Evolutionary conservation across 2,329 filamentous ascomycete genomes (phyloP).

Genomic region (Xylogone sp.): DNA sequence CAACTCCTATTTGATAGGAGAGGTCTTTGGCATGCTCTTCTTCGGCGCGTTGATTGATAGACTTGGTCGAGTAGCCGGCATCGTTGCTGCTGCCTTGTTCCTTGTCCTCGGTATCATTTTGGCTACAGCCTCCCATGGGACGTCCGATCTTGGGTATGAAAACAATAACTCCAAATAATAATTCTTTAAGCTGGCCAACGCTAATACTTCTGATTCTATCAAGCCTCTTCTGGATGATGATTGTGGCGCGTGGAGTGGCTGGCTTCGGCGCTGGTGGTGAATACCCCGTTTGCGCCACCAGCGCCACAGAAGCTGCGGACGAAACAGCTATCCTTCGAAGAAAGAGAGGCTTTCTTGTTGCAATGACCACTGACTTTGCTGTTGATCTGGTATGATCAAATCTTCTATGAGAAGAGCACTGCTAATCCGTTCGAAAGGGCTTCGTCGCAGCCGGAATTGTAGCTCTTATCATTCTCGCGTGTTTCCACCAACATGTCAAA

Average conservation of each 20-base stretch:
- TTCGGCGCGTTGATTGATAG: conserved; percentile 46
- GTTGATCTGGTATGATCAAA: conserved; percentile 32
- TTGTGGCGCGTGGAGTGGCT: conserved; percentile 39
- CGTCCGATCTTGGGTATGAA: background rate
- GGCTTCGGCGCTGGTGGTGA: conserved; percentile 42
- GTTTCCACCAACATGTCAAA: conserved; percentile 38
- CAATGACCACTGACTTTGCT: conserved; percentile 49
- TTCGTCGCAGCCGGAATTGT: conserved; percentile 47
- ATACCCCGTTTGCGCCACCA: conserved; percentile 47
- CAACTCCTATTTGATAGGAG: conserved; percentile 50
- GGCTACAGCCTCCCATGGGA: conserved; percentile 41
- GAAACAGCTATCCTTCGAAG: conserved; percentile 41
- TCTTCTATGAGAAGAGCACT: conserved; percentile 8
- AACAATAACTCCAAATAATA: no score
- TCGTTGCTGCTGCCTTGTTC: conserved; percentile 42
- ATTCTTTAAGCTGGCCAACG: no score
- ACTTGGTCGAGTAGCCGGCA: conserved; percentile 45
- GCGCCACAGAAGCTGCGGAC: conserved; percentile 50
- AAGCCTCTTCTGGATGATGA: conserved; percentile 42
- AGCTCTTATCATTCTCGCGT: conserved; percentile 46
- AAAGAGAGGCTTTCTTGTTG: conserved; percentile 51
- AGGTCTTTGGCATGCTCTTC: conserved; percentile 50
- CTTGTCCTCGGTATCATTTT: conserved; percentile 40
- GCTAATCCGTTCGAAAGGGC: conserved; percentile 23
- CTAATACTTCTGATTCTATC: conserved; percentile 15